Percentiles rank a stretch among this genome's conserved stretches.
Evolutionary conservation across 352 stramenopile genomes (phyloP).

Genomic region (Pythium apleroticum): DNA sequence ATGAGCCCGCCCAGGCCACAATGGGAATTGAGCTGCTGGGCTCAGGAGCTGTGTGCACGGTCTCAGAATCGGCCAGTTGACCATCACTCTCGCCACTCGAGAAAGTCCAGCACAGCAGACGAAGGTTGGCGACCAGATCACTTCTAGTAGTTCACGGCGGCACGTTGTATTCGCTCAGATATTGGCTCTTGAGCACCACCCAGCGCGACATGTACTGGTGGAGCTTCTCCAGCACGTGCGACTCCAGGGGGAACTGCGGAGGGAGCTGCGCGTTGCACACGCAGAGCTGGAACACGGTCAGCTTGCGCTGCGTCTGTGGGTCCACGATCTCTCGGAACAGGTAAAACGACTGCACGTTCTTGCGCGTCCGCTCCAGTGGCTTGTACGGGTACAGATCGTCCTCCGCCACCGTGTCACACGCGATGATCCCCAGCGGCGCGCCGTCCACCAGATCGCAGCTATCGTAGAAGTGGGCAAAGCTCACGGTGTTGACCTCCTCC

Average conservation of each 20-base stretch:
- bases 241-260: slow-evolving; percentile 15
- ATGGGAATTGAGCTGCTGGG: too few species aligned
- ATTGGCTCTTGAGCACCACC: not conserved
- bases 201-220: slow-evolving; percentile 21
- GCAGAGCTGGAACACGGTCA: slow-evolving; percentile 17
- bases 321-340: slow-evolving; percentile 1
- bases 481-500: slow-evolving; percentile 28
- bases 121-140: too few species aligned
- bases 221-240: slow-evolving; percentile 20
- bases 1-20: too few species aligned
- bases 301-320: not conserved
- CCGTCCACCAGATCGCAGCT: slow-evolving; percentile 14
- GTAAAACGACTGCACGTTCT: slow-evolving; percentile 13
- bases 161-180: too few species aligned
- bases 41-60: too few species aligned
- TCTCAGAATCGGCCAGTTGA: too few species aligned
- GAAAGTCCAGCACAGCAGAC: too few species aligned
- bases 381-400: slow-evolving; percentile 54
- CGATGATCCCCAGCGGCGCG: slow-evolving; percentile 33
- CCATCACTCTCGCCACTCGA: too few species aligned
- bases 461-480: slow-evolving; percentile 37
- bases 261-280: slow-evolving; percentile 23
- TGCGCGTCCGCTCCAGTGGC: slow-evolving; percentile 26
- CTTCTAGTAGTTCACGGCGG: too few species aligned
- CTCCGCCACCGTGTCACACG: slow-evolving; percentile 40